These are phyloP conservation scores for Codiaeum variegatum DNA, from an alignment of 441 rosid genomes.

Conservation along the genomic window DNA sequence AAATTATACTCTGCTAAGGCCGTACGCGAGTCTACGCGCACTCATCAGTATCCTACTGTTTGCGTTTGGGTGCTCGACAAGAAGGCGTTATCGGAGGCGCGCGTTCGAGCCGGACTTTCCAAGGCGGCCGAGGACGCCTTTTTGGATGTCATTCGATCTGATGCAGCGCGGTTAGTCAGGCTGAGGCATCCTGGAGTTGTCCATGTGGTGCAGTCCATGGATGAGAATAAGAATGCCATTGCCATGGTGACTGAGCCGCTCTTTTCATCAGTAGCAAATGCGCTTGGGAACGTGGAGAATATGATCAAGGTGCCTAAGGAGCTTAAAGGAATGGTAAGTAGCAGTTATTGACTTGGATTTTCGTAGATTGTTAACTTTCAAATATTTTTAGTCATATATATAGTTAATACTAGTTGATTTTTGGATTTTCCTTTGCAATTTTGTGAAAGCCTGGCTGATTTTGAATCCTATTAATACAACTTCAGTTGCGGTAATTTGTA, in stretches of 20 bases:
- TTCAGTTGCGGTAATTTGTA: not conserved
- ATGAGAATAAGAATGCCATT: constrained; percentile 89
- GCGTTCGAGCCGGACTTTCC: constrained; percentile 64
- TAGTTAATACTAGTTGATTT: not conserved
- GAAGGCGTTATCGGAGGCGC: constrained; percentile 68
- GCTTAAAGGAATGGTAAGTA: constrained; percentile 69
- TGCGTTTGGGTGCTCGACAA: constrained; percentile 95
- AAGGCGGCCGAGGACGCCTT: constrained; percentile 78
- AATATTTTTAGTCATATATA: not conserved
- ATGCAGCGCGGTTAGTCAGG: constrained; percentile 71
- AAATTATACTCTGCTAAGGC: constrained; percentile 73
- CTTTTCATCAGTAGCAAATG: constrained; percentile 82
- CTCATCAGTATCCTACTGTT: constrained; percentile 79
- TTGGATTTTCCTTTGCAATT: not conserved
- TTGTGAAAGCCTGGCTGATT: not conserved
- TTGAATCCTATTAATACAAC: not conserved
- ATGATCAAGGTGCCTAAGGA: constrained; percentile 69
- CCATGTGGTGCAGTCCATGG: constrained; percentile 90
- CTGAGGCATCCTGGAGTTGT: constrained; percentile 93
- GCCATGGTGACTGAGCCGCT: constrained; percentile 96
- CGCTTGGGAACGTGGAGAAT: constrained; percentile 71
- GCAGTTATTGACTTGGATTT: not conserved
- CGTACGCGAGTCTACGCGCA: constrained; percentile 61
- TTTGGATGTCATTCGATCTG: constrained; percentile 71
- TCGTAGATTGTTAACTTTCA: not conserved